A percentile compares a stretch with the other conserved stretches of the same genome.
Evolutionary conservation across 768 basidiomycete genomes (phyloP).

Genomic region (Tulasnella sp.): DNA sequence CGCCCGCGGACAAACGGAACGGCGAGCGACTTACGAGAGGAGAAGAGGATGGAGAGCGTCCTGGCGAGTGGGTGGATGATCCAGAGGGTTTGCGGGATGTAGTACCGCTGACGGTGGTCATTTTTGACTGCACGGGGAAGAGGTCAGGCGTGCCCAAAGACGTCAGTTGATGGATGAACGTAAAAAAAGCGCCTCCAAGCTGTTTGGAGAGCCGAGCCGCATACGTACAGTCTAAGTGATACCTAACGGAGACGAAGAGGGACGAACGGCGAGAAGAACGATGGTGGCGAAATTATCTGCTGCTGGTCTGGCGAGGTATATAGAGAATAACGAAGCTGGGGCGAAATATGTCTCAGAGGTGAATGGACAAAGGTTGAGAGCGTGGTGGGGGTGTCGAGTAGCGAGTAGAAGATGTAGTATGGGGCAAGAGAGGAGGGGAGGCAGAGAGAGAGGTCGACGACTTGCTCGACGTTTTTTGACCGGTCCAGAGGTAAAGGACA

Average conservation of each 20-base stretch:
- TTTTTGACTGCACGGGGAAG: conserved; percentile 28
- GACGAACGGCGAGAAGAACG: neutral
- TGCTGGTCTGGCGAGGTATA: neutral
- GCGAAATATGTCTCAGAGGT: neutral
- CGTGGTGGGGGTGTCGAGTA: neutral
- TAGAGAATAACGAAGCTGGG: neutral
- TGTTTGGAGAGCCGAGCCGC: neutral
- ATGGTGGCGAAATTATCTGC: conserved; percentile 5
- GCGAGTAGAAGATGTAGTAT: neutral
- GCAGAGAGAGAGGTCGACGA: conserved; percentile 14
- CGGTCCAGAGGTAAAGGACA: neutral
- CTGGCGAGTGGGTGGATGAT: conserved; percentile 61
- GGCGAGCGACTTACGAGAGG: conserved; percentile 35
- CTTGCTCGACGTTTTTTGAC: conserved; percentile 12
- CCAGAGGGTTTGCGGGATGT: conserved; percentile 64
- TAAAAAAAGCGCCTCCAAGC: conserved; percentile 6
- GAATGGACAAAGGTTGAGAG: neutral
- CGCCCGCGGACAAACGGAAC: neutral
- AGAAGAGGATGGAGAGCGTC: conserved; percentile 59
- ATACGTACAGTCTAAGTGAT: neutral
- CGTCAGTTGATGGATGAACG: neutral
- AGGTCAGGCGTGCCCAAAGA: neutral
- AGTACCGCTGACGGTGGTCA: conserved; percentile 40
- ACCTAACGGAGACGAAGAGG: neutral
- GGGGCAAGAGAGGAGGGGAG: neutral